These are phyloP conservation scores for Coniochaeta prunicola DNA, from an alignment of 2,329 filamentous ascomycete genomes.

Conservation along the genomic window DNA sequence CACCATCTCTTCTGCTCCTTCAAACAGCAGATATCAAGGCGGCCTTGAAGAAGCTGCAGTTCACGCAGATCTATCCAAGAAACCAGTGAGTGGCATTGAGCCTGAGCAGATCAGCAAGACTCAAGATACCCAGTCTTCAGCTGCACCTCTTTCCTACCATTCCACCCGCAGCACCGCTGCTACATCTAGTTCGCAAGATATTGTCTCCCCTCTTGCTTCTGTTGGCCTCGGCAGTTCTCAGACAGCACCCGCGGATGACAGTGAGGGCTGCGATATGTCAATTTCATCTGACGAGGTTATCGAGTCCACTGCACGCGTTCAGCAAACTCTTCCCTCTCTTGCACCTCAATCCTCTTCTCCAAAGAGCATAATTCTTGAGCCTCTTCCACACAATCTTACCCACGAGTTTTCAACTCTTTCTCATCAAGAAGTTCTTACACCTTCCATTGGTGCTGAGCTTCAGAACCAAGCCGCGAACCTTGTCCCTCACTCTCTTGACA, in stretches of 20 bases:
- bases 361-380: not conserved
- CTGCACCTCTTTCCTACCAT: not conserved
- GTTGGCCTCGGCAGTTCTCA: not conserved
- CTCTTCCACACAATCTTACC: not conserved
- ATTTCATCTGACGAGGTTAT: not conserved
- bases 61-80: not conserved
- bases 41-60: not conserved
- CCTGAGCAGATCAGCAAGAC: not conserved
- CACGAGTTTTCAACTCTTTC: not conserved
- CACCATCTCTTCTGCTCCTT: not conserved
- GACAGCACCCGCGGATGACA: not conserved
- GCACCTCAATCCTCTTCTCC: not conserved
- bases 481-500: not conserved
- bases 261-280: not conserved
- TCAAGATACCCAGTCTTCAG: not conserved
- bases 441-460: not conserved
- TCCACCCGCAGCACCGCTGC: not conserved
- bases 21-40: not conserved
- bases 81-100: not conserved
- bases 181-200: not conserved
- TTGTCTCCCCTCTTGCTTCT: not conserved
- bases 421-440: not conserved
- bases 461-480: not conserved
- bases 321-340: not conserved
- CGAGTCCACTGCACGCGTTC: not conserved